Evolutionary conservation across 2,329 filamentous ascomycete species (phyloP).

Genomic region (Myriangium duriaei): DNA sequence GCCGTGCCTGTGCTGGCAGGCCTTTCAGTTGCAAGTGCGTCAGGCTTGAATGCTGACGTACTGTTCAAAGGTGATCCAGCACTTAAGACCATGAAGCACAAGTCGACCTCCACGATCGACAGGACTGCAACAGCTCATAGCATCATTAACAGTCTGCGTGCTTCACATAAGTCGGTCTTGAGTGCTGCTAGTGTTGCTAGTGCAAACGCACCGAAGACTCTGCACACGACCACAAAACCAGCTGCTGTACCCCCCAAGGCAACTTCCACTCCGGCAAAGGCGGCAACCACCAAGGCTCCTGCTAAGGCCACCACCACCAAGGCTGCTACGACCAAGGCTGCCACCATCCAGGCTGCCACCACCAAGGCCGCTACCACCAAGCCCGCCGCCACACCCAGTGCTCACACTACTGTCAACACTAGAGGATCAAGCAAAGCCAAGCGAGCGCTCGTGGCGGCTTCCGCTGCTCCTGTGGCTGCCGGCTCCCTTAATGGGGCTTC

Average conservation of each 20-base stretch:
- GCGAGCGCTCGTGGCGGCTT: not conserved
- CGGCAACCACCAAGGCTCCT: slow-evolving; percentile 10
- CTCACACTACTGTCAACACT: too few relatives aligned
- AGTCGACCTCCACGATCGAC: not conserved
- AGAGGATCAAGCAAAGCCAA: not conserved
- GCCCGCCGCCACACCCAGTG: slow-evolving; percentile 2
- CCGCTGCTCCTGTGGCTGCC: not conserved
- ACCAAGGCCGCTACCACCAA: slow-evolving; percentile 9
- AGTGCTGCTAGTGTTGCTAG: not conserved
- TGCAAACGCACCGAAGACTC: not conserved
- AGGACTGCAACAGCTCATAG: slow-evolving; percentile 2
- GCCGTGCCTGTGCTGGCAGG: slow-evolving; percentile 8
- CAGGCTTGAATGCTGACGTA: slow-evolving; percentile 6
- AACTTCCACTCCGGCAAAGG: slow-evolving; percentile 14
- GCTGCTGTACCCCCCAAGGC: slow-evolving; percentile 15
- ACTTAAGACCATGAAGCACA: slow-evolving; percentile 6
- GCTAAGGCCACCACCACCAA: slow-evolving; percentile 11
- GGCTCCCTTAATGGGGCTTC: too few relatives aligned
- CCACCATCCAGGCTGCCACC: slow-evolving; percentile 8
- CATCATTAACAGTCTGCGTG: not conserved
- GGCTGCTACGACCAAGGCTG: slow-evolving; percentile 11
- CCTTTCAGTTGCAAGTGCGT: slow-evolving; percentile 1
- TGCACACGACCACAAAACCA: slow-evolving; percentile 9
- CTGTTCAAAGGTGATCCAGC: slow-evolving; percentile 7
- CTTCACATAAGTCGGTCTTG: not conserved